These are phyloP conservation scores for Aspergillus udagawae DNA, from an alignment of 2,329 filamentous ascomycete species.

Conservation along the genomic window DNA sequence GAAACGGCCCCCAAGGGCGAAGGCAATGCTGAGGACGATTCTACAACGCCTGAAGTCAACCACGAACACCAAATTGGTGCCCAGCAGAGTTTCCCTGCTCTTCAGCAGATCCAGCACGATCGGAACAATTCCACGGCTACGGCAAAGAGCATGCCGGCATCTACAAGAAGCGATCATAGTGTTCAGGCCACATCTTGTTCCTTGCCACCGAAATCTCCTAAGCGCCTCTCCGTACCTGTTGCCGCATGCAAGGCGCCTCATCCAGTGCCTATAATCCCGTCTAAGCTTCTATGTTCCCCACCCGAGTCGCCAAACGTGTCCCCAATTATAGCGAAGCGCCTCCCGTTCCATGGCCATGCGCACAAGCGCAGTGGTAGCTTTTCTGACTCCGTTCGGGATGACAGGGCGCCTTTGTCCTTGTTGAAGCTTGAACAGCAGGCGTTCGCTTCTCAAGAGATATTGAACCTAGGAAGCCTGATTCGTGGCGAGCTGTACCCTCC, in stretches of 20 bases:
- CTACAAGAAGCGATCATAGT: conserved; percentile 47
- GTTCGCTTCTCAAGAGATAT: conserved; percentile 55
- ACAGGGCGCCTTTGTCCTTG: conserved; percentile 52
- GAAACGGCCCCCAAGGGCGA: conserved; percentile 42
- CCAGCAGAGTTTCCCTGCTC: conserved; percentile 9
- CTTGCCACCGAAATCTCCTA: conserved; percentile 48
- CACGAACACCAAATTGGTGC: not conserved
- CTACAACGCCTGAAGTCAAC: conserved; percentile 9
- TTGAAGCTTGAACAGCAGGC: conserved; percentile 41
- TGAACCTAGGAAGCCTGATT: conserved; percentile 78
- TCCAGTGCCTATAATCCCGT: conserved; percentile 37
- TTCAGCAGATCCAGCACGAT: conserved; percentile 28
- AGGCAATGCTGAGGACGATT: conserved; percentile 16
- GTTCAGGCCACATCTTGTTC: conserved; percentile 59
- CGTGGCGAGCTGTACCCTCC: conserved; percentile 82
- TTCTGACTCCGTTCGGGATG: conserved; percentile 74
- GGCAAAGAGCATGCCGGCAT: conserved; percentile 32
- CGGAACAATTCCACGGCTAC: conserved; percentile 36
- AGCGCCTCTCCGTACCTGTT: conserved; percentile 32
- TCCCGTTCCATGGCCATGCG: conserved; percentile 49
- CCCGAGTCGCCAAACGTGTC: conserved; percentile 26
- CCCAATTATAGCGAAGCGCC: conserved; percentile 32
- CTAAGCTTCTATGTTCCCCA: conserved; percentile 26
- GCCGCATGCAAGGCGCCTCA: conserved; percentile 36
- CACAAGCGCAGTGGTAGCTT: conserved; percentile 87